Conservation (phyloP, 805 yeast genomes). For the Lachancea sp. region DNA sequence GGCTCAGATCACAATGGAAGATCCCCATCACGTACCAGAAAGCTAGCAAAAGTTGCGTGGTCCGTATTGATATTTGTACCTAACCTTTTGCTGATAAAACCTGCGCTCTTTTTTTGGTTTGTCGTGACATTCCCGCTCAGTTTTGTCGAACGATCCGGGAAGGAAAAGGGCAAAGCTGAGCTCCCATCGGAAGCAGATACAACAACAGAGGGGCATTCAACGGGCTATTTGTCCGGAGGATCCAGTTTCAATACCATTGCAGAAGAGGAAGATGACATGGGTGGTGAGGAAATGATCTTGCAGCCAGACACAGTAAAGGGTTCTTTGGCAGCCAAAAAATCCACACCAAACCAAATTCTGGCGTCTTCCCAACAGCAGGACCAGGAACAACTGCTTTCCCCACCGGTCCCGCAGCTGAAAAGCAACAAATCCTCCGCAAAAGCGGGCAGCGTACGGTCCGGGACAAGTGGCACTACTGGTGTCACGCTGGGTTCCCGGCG, state of each 20-base stretch:
- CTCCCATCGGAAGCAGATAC: not conserved
- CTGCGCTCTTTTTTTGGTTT: conserved; percentile 44
- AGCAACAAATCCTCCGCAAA: not conserved
- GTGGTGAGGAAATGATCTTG: conserved; percentile 26
- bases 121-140: conserved; percentile 52
- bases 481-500: conserved; percentile 26
- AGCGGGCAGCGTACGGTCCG: conserved; percentile 12
- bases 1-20: not conserved
- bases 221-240: not conserved
- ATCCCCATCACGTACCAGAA: not conserved
- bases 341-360: conserved; percentile 6
- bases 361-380: conserved; percentile 3
- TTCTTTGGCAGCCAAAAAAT: conserved; percentile 16
- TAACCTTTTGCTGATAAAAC: conserved; percentile 45
- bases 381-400: not conserved
- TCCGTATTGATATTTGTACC: conserved; percentile 42
- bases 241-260: conserved; percentile 5
- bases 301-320: conserved; percentile 30
- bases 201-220: not conserved
- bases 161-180: conserved; percentile 1
- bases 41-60: conserved; percentile 16
- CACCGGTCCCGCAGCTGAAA: not conserved
- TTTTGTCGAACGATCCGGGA: conserved; percentile 29
- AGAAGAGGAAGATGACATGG: conserved; percentile 25
- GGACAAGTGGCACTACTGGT: conserved; percentile 7